phyloP scores from a whole-genome alignment of 1,284 basidiomycete species.

The Sanghuangporus weigelae region DNA sequence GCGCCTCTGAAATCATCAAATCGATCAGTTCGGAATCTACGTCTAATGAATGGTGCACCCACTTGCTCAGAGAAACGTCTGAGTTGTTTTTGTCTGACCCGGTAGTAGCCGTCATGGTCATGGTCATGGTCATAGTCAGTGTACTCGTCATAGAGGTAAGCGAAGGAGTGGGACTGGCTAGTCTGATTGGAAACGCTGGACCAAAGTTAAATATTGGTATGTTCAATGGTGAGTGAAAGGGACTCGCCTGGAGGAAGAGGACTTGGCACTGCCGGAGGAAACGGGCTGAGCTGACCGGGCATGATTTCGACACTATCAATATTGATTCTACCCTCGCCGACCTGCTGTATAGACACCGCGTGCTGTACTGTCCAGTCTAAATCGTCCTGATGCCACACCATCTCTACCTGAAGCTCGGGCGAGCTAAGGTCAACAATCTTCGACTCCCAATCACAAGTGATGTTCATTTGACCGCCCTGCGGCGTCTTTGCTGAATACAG shows the following conservation, averaged over 20 bases:
- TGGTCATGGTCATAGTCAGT: background rate
- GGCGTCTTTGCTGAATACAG: conserved; percentile 9
- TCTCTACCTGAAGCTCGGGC: background rate
- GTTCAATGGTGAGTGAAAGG: background rate
- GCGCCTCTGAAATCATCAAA: background rate
- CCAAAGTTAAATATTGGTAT: background rate
- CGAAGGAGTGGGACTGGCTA: background rate
- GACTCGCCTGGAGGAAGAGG: conserved; percentile 9
- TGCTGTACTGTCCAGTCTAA: conserved; percentile 6
- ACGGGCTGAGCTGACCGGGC: background rate
- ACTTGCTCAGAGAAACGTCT: background rate
- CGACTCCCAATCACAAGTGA: background rate
- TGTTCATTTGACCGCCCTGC: conserved; percentile 6
- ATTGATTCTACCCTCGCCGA: conserved; percentile 5
- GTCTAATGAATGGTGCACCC: background rate
- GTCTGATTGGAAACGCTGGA: conserved; percentile 1
- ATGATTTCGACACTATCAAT: conserved; percentile 12
- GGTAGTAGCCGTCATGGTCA: background rate
- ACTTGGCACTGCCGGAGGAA: conserved; percentile 8
- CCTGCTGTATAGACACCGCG: conserved; percentile 6
- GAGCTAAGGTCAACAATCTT: background rate
- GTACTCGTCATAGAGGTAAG: background rate
- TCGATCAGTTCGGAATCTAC: background rate
- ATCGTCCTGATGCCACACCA: background rate
- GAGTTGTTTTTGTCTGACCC: background rate